Conservation (phyloP, 2,329 filamentous ascomycete species). For the Ophiosphaerella narmari region DNA sequence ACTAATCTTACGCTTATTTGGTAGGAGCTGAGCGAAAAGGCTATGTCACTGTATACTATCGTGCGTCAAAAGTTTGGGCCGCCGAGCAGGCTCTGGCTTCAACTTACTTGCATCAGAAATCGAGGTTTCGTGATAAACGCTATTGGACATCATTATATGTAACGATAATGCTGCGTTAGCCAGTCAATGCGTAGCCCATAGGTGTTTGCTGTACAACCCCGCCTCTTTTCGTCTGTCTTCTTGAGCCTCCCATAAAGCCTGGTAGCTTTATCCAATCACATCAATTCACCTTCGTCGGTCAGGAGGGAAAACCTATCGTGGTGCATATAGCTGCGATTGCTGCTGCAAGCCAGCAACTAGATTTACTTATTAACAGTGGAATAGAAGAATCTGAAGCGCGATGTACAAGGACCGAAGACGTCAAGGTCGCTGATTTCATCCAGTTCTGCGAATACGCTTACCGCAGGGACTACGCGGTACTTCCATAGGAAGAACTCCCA, state of each 20-base stretch:
- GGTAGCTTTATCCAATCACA: constrained; percentile 25
- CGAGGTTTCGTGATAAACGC: neutral
- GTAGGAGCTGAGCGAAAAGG: too few relatives aligned
- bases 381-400: constrained; percentile 21
- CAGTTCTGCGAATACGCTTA: constrained; percentile 31
- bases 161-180: neutral
- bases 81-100: too few relatives aligned
- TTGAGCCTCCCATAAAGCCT: constrained; percentile 5
- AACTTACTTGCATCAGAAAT: too few relatives aligned
- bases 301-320: constrained; percentile 19
- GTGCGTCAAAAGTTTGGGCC: too few relatives aligned
- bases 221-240: constrained; percentile 5
- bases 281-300: constrained; percentile 28
- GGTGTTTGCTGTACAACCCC: constrained; percentile 7
- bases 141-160: neutral
- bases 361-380: constrained; percentile 25
- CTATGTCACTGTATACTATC: too few relatives aligned
- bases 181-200: constrained; percentile 9
- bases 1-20: too few relatives aligned
- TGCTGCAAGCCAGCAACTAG: constrained; percentile 14
- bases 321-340: constrained; percentile 29
- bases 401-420: constrained; percentile 18
- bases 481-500: constrained; percentile 11
- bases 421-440: constrained; percentile 26
- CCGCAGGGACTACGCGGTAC: constrained; percentile 26